Percentiles rank a stretch among this genome's conserved stretches.
Evolutionary conservation across 352 stramenopile genomes (phyloP).

Genomic region (Phytophthora sp.): DNA sequence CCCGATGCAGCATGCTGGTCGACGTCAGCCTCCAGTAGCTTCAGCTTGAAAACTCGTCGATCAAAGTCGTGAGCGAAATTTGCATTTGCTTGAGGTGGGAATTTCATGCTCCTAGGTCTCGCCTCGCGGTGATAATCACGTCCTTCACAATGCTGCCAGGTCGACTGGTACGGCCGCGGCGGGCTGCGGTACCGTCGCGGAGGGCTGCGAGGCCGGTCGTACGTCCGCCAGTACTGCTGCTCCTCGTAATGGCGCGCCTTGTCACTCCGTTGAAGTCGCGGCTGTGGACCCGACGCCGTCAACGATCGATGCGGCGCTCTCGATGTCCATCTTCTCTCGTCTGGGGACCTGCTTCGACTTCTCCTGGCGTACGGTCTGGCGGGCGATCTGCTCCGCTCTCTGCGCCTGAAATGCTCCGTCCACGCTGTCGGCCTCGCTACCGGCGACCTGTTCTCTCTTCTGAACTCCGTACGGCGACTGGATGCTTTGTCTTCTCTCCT

Average conservation of each 20-base stretch:
- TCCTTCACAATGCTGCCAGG: neutral
- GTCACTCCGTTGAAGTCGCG: neutral
- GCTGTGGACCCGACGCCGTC: neutral
- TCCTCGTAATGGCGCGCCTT: constrained; percentile 3
- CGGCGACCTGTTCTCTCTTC: neutral
- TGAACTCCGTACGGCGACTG: neutral
- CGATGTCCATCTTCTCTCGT: constrained; percentile 6
- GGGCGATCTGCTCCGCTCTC: constrained; percentile 5
- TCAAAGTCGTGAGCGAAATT: too few relatives aligned
- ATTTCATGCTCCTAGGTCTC: too few relatives aligned
- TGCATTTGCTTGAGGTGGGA: too few relatives aligned
- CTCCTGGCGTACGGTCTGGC: constrained; percentile 3
- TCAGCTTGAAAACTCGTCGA: constrained; percentile 28
- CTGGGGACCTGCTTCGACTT: constrained; percentile 26
- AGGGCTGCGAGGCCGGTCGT: constrained; percentile 13
- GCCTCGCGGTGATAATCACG: neutral
- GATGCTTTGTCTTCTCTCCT: too few relatives aligned
- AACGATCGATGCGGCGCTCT: constrained; percentile 7
- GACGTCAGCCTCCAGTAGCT: constrained; percentile 23
- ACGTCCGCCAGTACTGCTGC: neutral
- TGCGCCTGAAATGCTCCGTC: neutral
- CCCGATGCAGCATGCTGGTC: constrained; percentile 3
- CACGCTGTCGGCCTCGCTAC: too few relatives aligned
- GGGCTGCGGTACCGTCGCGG: neutral
- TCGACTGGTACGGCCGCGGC: neutral